phyloP scores from a whole-genome alignment of 345 rosid genomes.

The Ceriops zippeliana region DNA sequence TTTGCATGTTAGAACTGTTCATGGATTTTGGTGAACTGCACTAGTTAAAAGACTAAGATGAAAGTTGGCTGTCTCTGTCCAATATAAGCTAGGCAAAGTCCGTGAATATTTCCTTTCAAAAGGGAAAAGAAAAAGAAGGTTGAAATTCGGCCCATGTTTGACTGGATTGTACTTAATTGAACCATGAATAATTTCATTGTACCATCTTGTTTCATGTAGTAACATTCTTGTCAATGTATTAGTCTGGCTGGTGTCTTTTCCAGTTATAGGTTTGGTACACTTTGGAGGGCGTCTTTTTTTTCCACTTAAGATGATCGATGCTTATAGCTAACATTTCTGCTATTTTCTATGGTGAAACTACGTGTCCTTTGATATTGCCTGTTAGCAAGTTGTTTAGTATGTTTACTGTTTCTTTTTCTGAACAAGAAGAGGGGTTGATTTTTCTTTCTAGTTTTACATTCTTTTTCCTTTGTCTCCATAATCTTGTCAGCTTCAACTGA shows the following conservation, averaged over 20 bases:
- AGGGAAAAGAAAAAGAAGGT: background rate
- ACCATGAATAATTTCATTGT: background rate
- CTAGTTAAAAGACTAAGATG: too few relatives aligned
- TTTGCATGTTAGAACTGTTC: background rate
- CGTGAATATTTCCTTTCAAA: background rate
- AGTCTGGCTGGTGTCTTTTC: background rate
- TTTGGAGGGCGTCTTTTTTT: background rate
- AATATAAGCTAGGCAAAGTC: background rate
- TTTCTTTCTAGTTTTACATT: background rate
- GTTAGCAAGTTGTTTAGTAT: background rate
- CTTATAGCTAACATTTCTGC: background rate
- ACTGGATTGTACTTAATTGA: background rate
- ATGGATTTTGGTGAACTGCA: background rate
- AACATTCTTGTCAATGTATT: constrained; percentile 1
- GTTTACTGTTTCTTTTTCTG: background rate
- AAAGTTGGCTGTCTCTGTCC: background rate
- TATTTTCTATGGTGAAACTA: background rate
- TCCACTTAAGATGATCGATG: background rate
- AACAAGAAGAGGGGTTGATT: background rate
- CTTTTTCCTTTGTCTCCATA: background rate
- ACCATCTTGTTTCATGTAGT: background rate
- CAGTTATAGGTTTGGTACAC: background rate
- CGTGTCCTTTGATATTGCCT: background rate
- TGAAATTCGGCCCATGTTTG: background rate
- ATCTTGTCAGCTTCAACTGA: background rate